A percentile compares a stretch with the other conserved stretches of the same genome.
phyloP scores from a whole-genome alignment of 129 eudicot genomes.

The Artemisia annua region DNA sequence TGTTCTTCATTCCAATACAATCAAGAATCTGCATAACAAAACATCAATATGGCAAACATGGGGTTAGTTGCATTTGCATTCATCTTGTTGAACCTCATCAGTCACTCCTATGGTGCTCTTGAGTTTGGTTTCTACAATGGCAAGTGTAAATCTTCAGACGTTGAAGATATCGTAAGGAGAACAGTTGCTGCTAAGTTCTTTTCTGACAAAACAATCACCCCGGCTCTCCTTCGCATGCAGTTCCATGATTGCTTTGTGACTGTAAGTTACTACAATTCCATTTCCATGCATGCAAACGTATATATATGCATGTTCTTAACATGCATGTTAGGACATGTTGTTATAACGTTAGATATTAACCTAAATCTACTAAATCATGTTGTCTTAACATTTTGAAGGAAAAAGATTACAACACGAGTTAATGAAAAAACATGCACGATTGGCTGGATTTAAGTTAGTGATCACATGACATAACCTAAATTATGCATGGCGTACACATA shows the following conservation, averaged over 20 bases:
- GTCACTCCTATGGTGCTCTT: conserved; percentile 42
- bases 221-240: conserved; percentile 73
- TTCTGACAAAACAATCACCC: conserved; percentile 41
- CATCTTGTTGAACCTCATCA: conserved; percentile 29
- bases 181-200: conserved; percentile 24
- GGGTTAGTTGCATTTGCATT: conserved; percentile 21
- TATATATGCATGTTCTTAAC: no score
- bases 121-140: conserved; percentile 50
- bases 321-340: no score
- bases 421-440: no score
- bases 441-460: no score
- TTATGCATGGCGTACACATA: no score
- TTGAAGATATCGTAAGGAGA: conserved; percentile 44
- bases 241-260: conserved; percentile 78
- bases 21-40: conserved; percentile 9
- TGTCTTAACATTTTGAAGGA: no score
- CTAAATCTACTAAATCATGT: no score
- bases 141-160: conserved; percentile 42
- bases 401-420: no score
- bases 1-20: conserved; percentile 12
- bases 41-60: conserved; percentile 21
- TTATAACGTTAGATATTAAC: no score
- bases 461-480: no score
- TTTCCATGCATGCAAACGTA: conserved; percentile 10
- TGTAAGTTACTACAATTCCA: conserved; percentile 29